These are phyloP conservation scores for Claviceps sp. DNA, from an alignment of 2,329 filamentous ascomycete species.

Conservation along the genomic window DNA sequence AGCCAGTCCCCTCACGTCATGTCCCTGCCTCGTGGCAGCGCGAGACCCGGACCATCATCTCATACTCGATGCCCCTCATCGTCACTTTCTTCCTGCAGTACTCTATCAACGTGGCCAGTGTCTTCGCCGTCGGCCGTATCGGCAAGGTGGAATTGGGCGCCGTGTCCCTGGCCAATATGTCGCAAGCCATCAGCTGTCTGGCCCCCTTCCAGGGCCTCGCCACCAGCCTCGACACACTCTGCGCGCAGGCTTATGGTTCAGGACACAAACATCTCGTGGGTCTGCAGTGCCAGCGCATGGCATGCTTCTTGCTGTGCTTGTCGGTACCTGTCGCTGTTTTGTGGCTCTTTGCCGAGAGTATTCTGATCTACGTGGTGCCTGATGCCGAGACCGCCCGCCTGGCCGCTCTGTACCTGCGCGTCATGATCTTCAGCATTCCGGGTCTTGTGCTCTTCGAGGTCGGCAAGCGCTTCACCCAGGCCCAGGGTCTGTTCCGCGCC, in stretches of 20 bases:
- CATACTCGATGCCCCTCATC: slow-evolving; percentile 58
- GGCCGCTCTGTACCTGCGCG: slow-evolving; percentile 58
- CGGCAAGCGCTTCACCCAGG: slow-evolving; percentile 70
- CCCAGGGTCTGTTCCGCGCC: slow-evolving; percentile 68
- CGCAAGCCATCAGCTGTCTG: slow-evolving; percentile 64
- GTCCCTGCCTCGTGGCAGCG: slow-evolving; percentile 87
- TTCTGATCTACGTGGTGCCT: slow-evolving; percentile 38
- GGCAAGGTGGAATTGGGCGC: slow-evolving; percentile 46
- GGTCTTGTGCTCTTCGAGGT: slow-evolving; percentile 66
- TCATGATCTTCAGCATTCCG: slow-evolving; percentile 61
- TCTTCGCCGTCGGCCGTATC: slow-evolving; percentile 65
- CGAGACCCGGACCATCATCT: slow-evolving; percentile 67
- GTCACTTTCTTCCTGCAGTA: slow-evolving; percentile 67
- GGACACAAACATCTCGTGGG: slow-evolving; percentile 82
- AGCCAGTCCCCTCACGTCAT: slow-evolving; percentile 61
- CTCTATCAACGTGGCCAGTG: slow-evolving; percentile 68
- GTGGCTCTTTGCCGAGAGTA: slow-evolving; percentile 55
- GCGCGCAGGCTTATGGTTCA: slow-evolving; percentile 85
- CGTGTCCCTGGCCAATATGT: slow-evolving; percentile 51
- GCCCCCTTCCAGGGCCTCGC: slow-evolving; percentile 74
- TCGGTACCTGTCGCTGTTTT: slow-evolving; percentile 59
- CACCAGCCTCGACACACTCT: slow-evolving; percentile 83
- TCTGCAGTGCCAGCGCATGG: slow-evolving; percentile 69
- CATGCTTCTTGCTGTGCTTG: slow-evolving; percentile 59
- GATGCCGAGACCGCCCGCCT: slow-evolving; percentile 49